These are phyloP conservation scores for Dinochytrium kinnereticum DNA, from an alignment of 371 early-diverging fungal genomes.

Conservation along the genomic window DNA sequence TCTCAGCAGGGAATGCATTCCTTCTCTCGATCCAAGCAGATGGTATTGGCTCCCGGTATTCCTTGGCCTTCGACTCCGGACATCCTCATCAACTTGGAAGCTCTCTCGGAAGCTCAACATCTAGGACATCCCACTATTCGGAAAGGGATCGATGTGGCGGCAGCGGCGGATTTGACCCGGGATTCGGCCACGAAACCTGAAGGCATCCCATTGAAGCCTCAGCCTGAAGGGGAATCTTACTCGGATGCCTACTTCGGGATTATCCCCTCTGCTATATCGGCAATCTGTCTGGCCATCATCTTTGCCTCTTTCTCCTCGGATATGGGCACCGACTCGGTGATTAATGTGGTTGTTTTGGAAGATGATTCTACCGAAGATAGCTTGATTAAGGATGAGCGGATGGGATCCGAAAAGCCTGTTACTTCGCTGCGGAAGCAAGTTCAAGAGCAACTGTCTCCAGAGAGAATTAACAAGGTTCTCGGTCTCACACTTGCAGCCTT, in stretches of 20 bases:
- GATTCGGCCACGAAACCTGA: too few species aligned
- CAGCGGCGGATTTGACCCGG: neutral
- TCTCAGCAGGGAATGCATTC: neutral
- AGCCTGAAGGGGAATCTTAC: neutral
- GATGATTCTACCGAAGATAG: neutral
- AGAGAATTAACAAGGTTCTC: constrained; percentile 3
- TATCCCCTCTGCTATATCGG: constrained; percentile 10
- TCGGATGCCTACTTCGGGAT: neutral
- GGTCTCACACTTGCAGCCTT: constrained; percentile 2
- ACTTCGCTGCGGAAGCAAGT: neutral
- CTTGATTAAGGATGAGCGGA: too few species aligned
- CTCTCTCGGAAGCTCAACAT: neutral
- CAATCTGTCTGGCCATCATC: constrained; percentile 5
- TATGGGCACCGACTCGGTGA: neutral
- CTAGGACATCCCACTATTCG: too few species aligned
- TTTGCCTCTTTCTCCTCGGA: neutral
- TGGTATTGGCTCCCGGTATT: neutral
- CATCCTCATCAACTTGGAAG: neutral
- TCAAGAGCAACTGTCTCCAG: neutral
- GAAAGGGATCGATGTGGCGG: neutral
- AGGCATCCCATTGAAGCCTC: neutral
- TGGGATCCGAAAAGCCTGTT: neutral
- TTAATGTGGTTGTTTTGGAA: constrained; percentile 3
- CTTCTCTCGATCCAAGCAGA: neutral
- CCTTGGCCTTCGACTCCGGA: constrained; percentile 15